Evolutionary conservation across 805 yeast species (phyloP), one percentile per base, ranked within the genome.

Genomic region (Yarrowia sp.): DNA sequence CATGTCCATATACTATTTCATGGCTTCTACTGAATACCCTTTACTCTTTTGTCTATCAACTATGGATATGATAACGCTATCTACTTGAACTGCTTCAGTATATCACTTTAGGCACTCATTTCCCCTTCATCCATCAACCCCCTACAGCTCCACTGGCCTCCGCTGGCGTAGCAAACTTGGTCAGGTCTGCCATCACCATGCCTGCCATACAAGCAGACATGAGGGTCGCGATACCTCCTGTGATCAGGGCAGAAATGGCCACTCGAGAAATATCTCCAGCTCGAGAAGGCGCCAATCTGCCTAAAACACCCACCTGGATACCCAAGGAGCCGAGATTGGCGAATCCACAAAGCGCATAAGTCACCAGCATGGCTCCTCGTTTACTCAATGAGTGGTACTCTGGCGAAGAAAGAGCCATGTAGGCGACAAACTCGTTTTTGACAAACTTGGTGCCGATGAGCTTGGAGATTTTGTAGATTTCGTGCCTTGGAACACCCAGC

Each of bases 311-410:
- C 69, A 86, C 77, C 69, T 85, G 86, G 69, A 85, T 85, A 73
- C 88, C 89, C 72, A 86, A 79, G 5, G 88, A 83, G 42, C 89
- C 89, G 65, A 86, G 78, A 76, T 86, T 86, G 45, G 88, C 84
- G 75, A 86, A 86, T 0, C 89, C 89, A 79, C 89, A 86, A 46
- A 85, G 81, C 15, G 87, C 86, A 71, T 85, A 86, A n/a, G 89
- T 86, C 41, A 88, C 87, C 73, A 86, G 78, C 73, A 86, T 78
- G 42, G 79, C 80, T 50, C 85, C 85, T 76, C 89, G 82, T 67
- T 79, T 77, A 40, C 85, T 79, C 81, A 86, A 75, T 48, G 76
- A 73, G 40, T 78, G 79, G 78, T 82, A 85, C 66, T 81, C 82
- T 11, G 66, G 41, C 49, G 76, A 75, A 72, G 81, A 78, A 75